phyloP scores from a whole-genome alignment of 2,329 filamentous ascomycete genomes.

The Oidium heveae region DNA sequence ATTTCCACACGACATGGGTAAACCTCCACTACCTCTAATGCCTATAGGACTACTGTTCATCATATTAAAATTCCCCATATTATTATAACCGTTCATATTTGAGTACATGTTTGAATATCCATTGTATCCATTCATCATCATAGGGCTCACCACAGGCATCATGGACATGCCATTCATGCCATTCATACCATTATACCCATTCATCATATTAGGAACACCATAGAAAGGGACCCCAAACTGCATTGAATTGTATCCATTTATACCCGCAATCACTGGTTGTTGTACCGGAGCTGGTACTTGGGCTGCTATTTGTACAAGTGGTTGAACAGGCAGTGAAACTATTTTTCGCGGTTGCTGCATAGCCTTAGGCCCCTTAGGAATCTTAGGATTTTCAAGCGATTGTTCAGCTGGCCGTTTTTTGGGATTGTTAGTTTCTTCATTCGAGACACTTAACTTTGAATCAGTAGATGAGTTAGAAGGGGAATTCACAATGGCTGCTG shows the following conservation, averaged over 20 bases:
- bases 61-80: slow-evolving; percentile 9
- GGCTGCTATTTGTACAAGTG: slow-evolving; percentile 15
- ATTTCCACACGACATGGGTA: slow-evolving; percentile 13
- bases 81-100: slow-evolving; percentile 16
- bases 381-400: slow-evolving; percentile 34
- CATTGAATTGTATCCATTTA: slow-evolving; percentile 13
- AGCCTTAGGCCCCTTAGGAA: slow-evolving; percentile 38
- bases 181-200: slow-evolving; percentile 12
- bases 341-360: slow-evolving; percentile 25
- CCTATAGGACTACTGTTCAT: slow-evolving; percentile 9
- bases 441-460: slow-evolving; percentile 13
- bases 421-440: slow-evolving; percentile 35
- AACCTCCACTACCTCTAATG: slow-evolving; percentile 10
- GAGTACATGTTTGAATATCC: slow-evolving; percentile 17
- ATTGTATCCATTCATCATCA: slow-evolving; percentile 11
- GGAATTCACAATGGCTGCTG: slow-evolving; percentile 9
- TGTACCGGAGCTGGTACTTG: slow-evolving; percentile 13
- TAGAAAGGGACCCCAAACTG: slow-evolving; percentile 5
- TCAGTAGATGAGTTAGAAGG: slow-evolving; percentile 2
- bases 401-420: slow-evolving; percentile 75
- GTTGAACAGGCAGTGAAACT: slow-evolving; percentile 6
- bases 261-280: slow-evolving; percentile 22
- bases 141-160: slow-evolving; percentile 15
- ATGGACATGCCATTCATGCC: slow-evolving; percentile 17
- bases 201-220: slow-evolving; percentile 15